Percentiles rank a stretch among this genome's conserved stretches.
These are phyloP conservation scores for Paraleonurus japonicus DNA, from an alignment of 257 asterid species.

Conservation along the genomic window DNA sequence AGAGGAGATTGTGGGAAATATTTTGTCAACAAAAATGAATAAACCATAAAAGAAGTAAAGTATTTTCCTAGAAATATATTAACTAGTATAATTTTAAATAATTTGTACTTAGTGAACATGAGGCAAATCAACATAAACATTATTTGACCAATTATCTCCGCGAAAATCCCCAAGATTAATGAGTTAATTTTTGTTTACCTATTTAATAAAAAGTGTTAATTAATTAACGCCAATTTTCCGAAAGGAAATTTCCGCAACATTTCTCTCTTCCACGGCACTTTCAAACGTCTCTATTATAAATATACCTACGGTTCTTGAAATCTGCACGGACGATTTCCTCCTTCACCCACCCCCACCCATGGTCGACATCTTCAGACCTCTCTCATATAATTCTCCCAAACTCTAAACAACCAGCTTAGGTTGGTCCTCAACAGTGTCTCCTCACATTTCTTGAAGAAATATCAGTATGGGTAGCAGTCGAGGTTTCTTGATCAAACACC, in stretches of 20 bases:
- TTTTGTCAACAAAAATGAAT: too few species aligned
- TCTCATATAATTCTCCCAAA: constrained; percentile 11
- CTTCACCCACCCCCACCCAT: neutral
- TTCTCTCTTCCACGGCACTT: neutral
- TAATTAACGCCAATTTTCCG: neutral
- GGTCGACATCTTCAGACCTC: constrained; percentile 20
- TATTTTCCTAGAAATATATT: too few species aligned
- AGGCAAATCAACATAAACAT: neutral
- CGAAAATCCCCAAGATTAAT: neutral
- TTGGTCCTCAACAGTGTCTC: neutral
- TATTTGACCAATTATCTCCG: neutral
- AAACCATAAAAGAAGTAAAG: too few species aligned
- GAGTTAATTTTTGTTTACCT: neutral
- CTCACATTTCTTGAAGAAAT: neutral
- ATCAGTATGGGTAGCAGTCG: constrained; percentile 41
- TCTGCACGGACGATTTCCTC: neutral
- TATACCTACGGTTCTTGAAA: neutral
- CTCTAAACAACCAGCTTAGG: neutral
- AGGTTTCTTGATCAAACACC: constrained; percentile 55
- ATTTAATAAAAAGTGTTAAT: neutral
- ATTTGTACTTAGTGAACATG: neutral
- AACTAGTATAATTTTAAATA: too few species aligned
- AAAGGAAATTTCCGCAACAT: constrained; percentile 4
- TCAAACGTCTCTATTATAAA: constrained; percentile 4
- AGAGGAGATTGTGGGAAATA: too few species aligned